Percentiles rank a stretch among this genome's conserved stretches.
Conservation (phyloP, 805 yeast species). For the Candida khao-thaluensis region DNA sequence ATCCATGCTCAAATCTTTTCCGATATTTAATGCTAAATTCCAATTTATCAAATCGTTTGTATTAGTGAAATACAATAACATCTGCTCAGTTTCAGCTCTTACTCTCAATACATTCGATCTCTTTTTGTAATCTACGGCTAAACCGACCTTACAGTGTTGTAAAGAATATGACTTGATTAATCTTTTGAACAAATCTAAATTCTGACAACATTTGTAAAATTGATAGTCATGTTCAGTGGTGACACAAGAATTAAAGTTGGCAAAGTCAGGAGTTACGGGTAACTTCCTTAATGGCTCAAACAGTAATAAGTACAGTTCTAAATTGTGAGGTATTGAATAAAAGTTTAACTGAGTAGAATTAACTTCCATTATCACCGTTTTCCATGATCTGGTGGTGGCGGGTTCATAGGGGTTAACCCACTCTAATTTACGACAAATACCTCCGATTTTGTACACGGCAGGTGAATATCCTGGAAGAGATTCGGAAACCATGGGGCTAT, state of each 20-base stretch:
- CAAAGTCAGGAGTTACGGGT: slow-evolving; percentile 7
- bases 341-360: slow-evolving; percentile 86
- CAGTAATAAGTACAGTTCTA: slow-evolving; percentile 28
- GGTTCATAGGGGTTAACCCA: slow-evolving; percentile 76
- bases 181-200: slow-evolving; percentile 25
- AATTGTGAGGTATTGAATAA: slow-evolving; percentile 41
- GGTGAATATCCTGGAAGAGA: slow-evolving; percentile 65
- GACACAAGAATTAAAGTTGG: slow-evolving; percentile 16
- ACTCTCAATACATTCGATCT: slow-evolving; percentile 66
- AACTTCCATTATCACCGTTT: slow-evolving; percentile 61
- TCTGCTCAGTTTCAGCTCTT: slow-evolving; percentile 81
- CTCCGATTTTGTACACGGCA: slow-evolving; percentile 58
- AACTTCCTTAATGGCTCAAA: slow-evolving; percentile 15
- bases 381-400: slow-evolving; percentile 70
- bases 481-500: slow-evolving; percentile 16
- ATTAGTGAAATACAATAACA: slow-evolving; percentile 61
- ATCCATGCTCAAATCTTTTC: slow-evolving; percentile 79
- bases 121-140: slow-evolving; percentile 82
- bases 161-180: slow-evolving; percentile 69
- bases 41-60: slow-evolving; percentile 73
- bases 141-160: slow-evolving; percentile 80
- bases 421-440: slow-evolving; percentile 65
- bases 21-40: slow-evolving; percentile 71
- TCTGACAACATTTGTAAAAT: slow-evolving; percentile 25
- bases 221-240: slow-evolving; percentile 29